These are phyloP conservation scores for Piromyces finnis DNA, from an alignment of 192 early-diverging fungal species.

Conservation along the genomic window DNA sequence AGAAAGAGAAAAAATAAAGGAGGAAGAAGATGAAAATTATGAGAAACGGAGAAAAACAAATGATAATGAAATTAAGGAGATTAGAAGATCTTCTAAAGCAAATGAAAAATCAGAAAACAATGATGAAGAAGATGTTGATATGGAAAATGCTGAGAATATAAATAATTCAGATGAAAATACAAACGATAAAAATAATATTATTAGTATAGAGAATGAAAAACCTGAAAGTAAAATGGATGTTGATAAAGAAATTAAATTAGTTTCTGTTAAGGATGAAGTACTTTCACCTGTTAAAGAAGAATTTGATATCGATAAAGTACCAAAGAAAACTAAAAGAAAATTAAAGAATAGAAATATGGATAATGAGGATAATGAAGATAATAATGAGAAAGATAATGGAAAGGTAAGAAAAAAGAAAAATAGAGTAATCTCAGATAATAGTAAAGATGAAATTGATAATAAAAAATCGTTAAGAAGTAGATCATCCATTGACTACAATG, in stretches of 20 bases:
- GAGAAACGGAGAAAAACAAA: too few species aligned
- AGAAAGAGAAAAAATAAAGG: neutral
- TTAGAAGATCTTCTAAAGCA: neutral
- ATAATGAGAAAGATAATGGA: neutral
- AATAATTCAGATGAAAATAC: too few species aligned
- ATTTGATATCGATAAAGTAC: neutral
- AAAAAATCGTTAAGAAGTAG: neutral
- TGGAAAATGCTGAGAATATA: neutral
- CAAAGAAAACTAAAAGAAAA: neutral
- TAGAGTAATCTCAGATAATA: neutral
- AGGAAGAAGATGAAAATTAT: neutral
- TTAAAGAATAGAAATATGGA: neutral
- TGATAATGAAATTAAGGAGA: neutral
- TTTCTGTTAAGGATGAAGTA: neutral
- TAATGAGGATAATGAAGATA: neutral
- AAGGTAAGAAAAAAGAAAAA: neutral
- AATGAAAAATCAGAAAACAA: neutral
- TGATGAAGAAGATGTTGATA: neutral
- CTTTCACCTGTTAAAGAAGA: neutral
- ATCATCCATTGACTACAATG: too few species aligned
- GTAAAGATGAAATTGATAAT: conserved; percentile 2
- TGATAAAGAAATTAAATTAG: neutral
- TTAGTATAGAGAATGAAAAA: neutral
- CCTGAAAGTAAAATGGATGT: neutral
- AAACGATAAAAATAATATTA: neutral